phyloP scores from a whole-genome alignment of 2,329 filamentous ascomycete species.

The Pezicula neosporulosa region DNA sequence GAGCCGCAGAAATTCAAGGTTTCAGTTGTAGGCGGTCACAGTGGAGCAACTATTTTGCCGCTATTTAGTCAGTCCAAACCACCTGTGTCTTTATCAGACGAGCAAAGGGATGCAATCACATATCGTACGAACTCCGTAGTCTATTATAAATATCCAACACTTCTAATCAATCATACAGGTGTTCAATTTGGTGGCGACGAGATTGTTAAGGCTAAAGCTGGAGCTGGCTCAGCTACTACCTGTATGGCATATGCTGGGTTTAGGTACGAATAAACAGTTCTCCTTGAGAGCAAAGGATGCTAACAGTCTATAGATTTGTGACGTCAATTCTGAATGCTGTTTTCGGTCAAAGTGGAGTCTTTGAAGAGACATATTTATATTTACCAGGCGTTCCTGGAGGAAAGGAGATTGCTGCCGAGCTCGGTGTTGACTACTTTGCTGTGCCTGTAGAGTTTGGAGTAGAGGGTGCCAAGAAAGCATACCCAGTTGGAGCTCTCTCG shows the following conservation, averaged over 20 bases:
- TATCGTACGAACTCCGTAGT: neutral
- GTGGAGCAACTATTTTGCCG: neutral
- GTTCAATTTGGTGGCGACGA: neutral
- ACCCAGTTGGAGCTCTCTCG: neutral
- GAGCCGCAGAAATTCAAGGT: neutral
- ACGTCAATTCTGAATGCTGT: conserved; percentile 2
- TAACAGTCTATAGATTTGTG: neutral
- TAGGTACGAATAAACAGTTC: neutral
- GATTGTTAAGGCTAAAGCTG: neutral
- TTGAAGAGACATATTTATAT: conserved; percentile 7
- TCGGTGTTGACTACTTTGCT: conserved; percentile 5
- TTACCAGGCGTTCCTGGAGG: conserved; percentile 4
- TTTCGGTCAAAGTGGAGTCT: neutral
- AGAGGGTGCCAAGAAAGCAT: conserved; percentile 1
- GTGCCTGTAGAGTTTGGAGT: conserved; percentile 4
- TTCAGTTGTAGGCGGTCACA: neutral
- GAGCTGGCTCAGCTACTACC: neutral
- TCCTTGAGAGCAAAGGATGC: neutral
- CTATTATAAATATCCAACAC: neutral
- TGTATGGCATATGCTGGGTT: neutral
- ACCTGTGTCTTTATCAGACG: neutral
- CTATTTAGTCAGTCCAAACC: neutral
- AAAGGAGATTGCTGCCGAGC: conserved; percentile 1
- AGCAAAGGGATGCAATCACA: neutral
- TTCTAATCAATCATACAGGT: neutral